A percentile compares a stretch with the other conserved stretches of the same genome.
Evolutionary conservation across 1,139 yeast species (phyloP).

Genomic region (Chernovozyma sophiae-reginae): DNA sequence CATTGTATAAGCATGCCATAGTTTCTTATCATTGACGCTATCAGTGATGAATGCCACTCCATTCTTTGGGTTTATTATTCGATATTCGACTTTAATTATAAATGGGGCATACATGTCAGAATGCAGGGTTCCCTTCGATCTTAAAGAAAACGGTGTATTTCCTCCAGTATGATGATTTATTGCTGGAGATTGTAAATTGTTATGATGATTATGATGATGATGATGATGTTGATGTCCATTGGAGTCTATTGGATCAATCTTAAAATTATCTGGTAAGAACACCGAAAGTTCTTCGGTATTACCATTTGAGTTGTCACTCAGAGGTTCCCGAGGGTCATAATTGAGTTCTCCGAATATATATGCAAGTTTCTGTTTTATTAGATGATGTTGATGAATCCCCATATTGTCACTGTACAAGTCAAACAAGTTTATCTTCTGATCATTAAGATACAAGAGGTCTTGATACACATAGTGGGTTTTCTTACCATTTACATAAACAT

Average conservation of each 20-base stretch:
- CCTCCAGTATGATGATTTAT: slow-evolving; percentile 2
- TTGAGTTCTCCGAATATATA: slow-evolving; percentile 56
- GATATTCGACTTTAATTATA: slow-evolving; percentile 65
- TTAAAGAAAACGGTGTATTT: slow-evolving; percentile 35
- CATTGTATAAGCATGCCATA: slow-evolving; percentile 85
- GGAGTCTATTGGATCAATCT: slow-evolving; percentile 55
- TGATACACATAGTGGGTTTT: slow-evolving; percentile 34
- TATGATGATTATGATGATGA: slow-evolving; percentile 11
- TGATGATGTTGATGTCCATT: slow-evolving; percentile 12
- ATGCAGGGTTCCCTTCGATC: slow-evolving; percentile 24
- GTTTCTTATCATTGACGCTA: slow-evolving; percentile 25
- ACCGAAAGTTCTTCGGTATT: slow-evolving; percentile 72
- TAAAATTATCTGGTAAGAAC: slow-evolving; percentile 67
- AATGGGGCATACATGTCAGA: slow-evolving; percentile 64
- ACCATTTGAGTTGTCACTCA: slow-evolving; percentile 20
- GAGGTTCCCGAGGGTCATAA: slow-evolving; percentile 25
- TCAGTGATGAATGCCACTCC: slow-evolving; percentile 74
- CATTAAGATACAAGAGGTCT: slow-evolving; percentile 36
- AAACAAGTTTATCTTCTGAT: slow-evolving; percentile 29
- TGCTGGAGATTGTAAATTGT: not conserved
- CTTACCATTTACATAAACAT: slow-evolving; percentile 56
- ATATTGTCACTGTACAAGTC: slow-evolving; percentile 43
- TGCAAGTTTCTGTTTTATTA: slow-evolving; percentile 58
- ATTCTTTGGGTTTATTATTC: slow-evolving; percentile 58
- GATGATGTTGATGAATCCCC: slow-evolving; percentile 56